Evolutionary conservation across 2,329 filamentous ascomycete genomes (phyloP).

Genomic region (Colletotrichum karsti): DNA sequence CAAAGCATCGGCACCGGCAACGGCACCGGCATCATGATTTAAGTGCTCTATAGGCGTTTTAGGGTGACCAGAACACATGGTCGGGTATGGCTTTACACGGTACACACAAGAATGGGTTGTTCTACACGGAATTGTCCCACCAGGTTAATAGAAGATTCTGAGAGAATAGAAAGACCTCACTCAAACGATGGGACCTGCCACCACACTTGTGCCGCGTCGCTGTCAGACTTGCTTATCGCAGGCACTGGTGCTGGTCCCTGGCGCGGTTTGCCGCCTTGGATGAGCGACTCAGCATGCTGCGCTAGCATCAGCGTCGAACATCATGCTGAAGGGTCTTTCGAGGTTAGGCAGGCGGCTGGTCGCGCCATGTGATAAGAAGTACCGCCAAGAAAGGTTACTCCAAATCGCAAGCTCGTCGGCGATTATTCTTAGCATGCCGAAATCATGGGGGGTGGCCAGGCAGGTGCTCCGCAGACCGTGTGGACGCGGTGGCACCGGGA

Average conservation of each 20-base stretch:
- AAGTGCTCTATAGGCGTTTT: not conserved
- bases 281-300: too few relatives aligned
- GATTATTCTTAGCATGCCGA: not conserved
- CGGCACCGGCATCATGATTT: slow-evolving; percentile 1
- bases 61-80: not conserved
- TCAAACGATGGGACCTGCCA: not conserved
- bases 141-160: not conserved
- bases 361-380: slow-evolving; percentile 5
- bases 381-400: not conserved
- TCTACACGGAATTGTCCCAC: not conserved
- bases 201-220: too few relatives aligned
- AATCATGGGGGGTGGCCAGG: not conserved
- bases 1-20: slow-evolving; percentile 11
- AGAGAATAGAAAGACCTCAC: not conserved
- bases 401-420: not conserved
- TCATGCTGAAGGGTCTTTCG: not conserved
- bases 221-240: too few relatives aligned
- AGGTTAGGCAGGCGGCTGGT: not conserved
- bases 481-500: not conserved
- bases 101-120: not conserved
- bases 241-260: too few relatives aligned
- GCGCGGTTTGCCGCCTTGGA: too few relatives aligned
- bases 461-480: not conserved
- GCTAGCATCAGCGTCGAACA: not conserved
- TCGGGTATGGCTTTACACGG: not conserved